Percentiles rank a stretch among this genome's conserved stretches.
These are phyloP conservation scores for Amylostereum chailletii DNA, from an alignment of 1,284 basidiomycete species.

Conservation along the genomic window DNA sequence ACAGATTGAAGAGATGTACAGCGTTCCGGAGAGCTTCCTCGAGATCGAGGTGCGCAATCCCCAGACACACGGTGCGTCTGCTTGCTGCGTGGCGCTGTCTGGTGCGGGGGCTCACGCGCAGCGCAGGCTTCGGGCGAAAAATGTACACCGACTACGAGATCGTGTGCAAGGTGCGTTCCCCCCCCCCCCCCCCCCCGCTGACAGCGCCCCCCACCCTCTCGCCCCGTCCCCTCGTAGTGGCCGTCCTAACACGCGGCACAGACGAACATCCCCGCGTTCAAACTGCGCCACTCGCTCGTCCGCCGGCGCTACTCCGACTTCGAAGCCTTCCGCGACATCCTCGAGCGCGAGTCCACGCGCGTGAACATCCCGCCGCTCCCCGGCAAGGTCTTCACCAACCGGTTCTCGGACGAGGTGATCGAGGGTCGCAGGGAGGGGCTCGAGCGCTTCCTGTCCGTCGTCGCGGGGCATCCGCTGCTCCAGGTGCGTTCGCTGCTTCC, in stretches of 20 bases:
- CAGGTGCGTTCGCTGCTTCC: slow-evolving; percentile 50
- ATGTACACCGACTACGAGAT: slow-evolving; percentile 99
- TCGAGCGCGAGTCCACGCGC: slow-evolving; percentile 93
- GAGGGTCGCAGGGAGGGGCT: slow-evolving; percentile 88
- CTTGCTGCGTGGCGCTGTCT: background rate
- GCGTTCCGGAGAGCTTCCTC: slow-evolving; percentile 92
- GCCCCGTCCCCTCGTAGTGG: background rate
- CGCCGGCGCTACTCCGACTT: slow-evolving; percentile 97
- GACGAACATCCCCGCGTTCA: slow-evolving; percentile 99
- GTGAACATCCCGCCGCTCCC: slow-evolving; percentile 97
- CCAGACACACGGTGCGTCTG: slow-evolving; percentile 81
- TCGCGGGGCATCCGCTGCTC: slow-evolving; percentile 93
- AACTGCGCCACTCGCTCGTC: slow-evolving; percentile 90
- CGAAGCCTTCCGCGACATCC: slow-evolving; percentile 96
- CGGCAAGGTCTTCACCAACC: slow-evolving; percentile 93
- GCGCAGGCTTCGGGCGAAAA: slow-evolving; percentile 83
- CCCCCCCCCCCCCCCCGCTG: background rate
- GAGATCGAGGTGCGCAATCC: slow-evolving; percentile 98
- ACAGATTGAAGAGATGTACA: slow-evolving; percentile 98
- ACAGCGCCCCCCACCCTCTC: background rate
- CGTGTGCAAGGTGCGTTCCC: slow-evolving; percentile 79
- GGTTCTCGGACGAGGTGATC: slow-evolving; percentile 97
- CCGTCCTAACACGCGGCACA: slow-evolving; percentile 22
- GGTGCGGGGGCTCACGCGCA: background rate
- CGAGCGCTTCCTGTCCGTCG: slow-evolving; percentile 92